A percentile compares a stretch with the other conserved stretches of the same genome.
phyloP scores from a whole-genome alignment of 495 filamentous ascomycete species.

The Penicillium roqueforti region DNA sequence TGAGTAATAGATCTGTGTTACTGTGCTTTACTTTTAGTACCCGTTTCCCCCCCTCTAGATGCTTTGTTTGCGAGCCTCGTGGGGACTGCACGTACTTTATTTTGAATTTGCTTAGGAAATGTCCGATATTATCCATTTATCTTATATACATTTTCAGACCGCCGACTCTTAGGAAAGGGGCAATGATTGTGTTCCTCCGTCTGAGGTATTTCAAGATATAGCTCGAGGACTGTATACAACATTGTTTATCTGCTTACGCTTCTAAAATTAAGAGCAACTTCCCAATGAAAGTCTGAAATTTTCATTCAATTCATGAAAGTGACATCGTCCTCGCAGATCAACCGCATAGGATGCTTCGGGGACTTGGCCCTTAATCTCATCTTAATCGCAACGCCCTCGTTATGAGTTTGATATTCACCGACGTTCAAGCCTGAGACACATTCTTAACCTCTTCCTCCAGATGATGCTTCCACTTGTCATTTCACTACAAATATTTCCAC shows the following conservation, averaged over 20 bases:
- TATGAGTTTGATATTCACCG: neutral
- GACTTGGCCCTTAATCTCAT: neutral
- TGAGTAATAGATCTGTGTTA: neutral
- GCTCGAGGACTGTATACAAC: neutral
- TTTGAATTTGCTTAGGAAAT: neutral
- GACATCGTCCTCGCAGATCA: neutral
- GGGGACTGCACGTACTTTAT: neutral
- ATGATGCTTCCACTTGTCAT: neutral
- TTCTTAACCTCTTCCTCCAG: neutral
- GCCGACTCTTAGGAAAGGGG: neutral
- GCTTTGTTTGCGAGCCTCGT: neutral
- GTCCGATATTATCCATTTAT: neutral
- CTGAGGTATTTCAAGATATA: neutral
- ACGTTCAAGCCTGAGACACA: neutral
- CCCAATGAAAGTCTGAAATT: neutral
- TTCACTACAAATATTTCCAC: neutral
- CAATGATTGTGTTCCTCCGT: neutral
- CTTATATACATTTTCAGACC: neutral
- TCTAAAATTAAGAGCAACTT: neutral
- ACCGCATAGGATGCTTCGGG: neutral
- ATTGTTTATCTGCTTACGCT: neutral
- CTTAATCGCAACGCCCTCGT: neutral
- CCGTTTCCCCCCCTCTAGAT: neutral
- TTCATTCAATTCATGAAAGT: too few species aligned
- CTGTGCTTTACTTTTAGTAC: neutral